Conservation (phyloP, 305 asterid genomes). For the Coffea humblotiana region DNA sequence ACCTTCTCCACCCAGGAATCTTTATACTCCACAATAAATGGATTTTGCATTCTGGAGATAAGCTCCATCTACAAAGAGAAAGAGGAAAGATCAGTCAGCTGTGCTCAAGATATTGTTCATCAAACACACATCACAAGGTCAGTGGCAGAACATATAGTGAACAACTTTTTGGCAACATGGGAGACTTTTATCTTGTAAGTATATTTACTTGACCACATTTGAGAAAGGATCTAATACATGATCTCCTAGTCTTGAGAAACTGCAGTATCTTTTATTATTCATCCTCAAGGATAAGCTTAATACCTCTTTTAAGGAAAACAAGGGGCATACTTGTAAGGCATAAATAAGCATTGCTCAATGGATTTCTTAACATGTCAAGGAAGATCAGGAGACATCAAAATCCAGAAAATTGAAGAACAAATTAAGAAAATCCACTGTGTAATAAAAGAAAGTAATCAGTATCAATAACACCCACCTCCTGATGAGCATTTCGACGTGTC, state of each 20-base stretch:
- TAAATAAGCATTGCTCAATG: background rate
- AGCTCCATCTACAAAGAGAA: conserved; percentile 73
- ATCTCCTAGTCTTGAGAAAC: background rate
- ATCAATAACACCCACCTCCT: conserved; percentile 61
- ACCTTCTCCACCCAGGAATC: conserved; percentile 99
- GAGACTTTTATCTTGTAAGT: background rate
- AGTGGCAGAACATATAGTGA: background rate
- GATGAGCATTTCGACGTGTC: conserved; percentile 95
- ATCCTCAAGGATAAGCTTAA: background rate
- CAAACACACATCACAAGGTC: background rate
- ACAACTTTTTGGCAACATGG: background rate
- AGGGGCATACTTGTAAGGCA: background rate
- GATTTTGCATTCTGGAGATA: conserved; percentile 75
- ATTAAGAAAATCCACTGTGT: background rate
- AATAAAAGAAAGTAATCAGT: background rate
- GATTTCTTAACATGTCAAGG: background rate
- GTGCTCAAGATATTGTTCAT: background rate
- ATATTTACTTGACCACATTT: background rate
- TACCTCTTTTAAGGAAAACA: background rate
- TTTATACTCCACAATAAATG: conserved; percentile 89
- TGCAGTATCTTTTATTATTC: background rate
- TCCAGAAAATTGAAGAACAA: background rate
- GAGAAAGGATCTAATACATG: background rate
- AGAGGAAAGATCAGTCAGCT: conserved; percentile 11
- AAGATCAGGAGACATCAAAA: background rate